Conservation (phyloP, 108 stramenopile species). For the Phaeodactylum tricornutum region DNA sequence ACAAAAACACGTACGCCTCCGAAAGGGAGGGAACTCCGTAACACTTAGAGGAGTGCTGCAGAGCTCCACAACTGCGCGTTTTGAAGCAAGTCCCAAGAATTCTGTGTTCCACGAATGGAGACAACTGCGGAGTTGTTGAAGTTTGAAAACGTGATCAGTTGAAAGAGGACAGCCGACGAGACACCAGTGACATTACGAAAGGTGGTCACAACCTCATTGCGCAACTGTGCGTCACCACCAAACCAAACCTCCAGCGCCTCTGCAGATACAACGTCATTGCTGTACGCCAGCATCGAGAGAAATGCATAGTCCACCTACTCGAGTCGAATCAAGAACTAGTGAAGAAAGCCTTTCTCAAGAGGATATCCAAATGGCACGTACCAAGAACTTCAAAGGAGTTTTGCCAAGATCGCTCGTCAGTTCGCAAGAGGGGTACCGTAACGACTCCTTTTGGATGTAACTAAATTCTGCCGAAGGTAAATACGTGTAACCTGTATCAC, state of each 20-base stretch:
- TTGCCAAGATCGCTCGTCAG: constrained; percentile 11
- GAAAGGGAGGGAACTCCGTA: constrained; percentile 42
- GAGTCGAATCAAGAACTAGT: neutral
- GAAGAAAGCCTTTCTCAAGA: no score
- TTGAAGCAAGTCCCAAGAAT: constrained; percentile 14
- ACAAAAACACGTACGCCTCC: no score
- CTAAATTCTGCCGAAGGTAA: neutral
- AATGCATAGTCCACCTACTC: constrained; percentile 47
- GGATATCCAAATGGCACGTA: neutral
- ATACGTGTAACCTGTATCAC: neutral
- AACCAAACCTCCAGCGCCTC: constrained; percentile 40
- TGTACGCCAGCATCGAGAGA: constrained; percentile 38
- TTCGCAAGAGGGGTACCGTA: constrained; percentile 43
- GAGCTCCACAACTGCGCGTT: constrained; percentile 39
- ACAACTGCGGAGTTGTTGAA: constrained; percentile 24
- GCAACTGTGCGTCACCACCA: constrained; percentile 32
- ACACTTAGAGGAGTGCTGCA: constrained; percentile 38
- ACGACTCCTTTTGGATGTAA: constrained; percentile 4
- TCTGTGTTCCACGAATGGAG: constrained; percentile 58
- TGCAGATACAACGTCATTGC: neutral
- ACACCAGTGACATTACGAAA: constrained; percentile 19
- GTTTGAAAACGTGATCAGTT: constrained; percentile 22
- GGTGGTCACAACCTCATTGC: constrained; percentile 23
- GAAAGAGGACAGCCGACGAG: constrained; percentile 34
- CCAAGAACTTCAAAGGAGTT: constrained; percentile 8